Conservation (phyloP, 164 flowering plant genomes). For the Vitis rupestris region DNA sequence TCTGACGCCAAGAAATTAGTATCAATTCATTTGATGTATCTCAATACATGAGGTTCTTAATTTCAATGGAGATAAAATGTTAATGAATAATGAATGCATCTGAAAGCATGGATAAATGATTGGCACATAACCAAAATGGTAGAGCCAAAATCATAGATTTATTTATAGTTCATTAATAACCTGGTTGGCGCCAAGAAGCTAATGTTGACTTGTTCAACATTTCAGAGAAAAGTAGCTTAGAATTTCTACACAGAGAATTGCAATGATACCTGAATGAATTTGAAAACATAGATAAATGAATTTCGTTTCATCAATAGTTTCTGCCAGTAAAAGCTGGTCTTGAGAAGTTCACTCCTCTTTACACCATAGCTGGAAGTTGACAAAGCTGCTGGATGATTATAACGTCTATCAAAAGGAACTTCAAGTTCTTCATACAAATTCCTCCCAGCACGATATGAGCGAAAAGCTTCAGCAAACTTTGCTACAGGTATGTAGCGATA, state of each 20-base stretch:
- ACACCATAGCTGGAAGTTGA: slow-evolving; percentile 73
- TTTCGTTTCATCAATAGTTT: slow-evolving; percentile 88
- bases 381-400: slow-evolving; percentile 90
- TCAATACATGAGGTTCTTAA: too few species aligned
- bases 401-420: slow-evolving; percentile 69
- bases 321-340: slow-evolving; percentile 77
- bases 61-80: too few species aligned
- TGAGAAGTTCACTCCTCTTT: slow-evolving; percentile 69
- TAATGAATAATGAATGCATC: too few species aligned
- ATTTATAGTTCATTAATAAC: too few species aligned
- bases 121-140: too few species aligned
- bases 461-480: slow-evolving; percentile 87
- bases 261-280: slow-evolving; percentile 74
- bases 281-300: slow-evolving; percentile 85
- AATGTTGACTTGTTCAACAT: not conserved
- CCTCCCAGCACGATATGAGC: slow-evolving; percentile 58
- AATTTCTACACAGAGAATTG: not conserved
- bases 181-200: not conserved
- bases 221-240: not conserved
- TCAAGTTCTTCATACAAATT: slow-evolving; percentile 55
- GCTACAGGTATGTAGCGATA: slow-evolving; percentile 65
- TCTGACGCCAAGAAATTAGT: too few species aligned
- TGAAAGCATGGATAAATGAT: too few species aligned
- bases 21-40: too few species aligned
- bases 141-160: too few species aligned